A percentile compares a stretch with the other conserved stretches of the same genome.
Evolutionary conservation across 164 flowering plant genomes (phyloP).

Genomic region (Magnolia sinica): DNA sequence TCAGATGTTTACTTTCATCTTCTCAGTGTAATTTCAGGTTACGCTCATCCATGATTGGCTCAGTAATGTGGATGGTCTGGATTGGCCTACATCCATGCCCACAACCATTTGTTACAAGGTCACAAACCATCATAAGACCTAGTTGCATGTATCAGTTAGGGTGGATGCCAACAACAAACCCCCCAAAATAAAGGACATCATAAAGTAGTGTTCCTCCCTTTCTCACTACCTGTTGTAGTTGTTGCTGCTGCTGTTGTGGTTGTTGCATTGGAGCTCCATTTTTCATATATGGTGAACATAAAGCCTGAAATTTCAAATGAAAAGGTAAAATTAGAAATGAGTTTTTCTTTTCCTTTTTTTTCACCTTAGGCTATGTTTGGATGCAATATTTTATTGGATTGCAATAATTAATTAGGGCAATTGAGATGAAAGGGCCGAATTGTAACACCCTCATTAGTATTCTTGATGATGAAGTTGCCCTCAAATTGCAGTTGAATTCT

Average conservation of each 20-base stretch:
- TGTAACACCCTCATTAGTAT: no score
- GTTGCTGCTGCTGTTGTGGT: slow-evolving; percentile 5
- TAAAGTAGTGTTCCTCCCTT: neutral
- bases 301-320: slow-evolving; percentile 32
- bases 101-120: neutral
- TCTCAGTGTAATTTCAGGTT: neutral
- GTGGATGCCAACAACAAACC: no score
- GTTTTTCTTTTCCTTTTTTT: neutral
- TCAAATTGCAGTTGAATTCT: neutral
- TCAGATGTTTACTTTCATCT: neutral
- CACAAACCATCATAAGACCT: neutral
- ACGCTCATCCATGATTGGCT: neutral
- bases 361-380: neutral
- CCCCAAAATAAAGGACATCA: neutral
- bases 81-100: neutral
- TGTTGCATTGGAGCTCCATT: slow-evolving; percentile 55
- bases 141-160: no score
- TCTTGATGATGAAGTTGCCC: neutral
- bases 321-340: slow-evolving; percentile 6
- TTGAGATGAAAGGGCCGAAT: no score
- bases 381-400: neutral
- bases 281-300: slow-evolving; percentile 71
- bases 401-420: no score
- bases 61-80: no score
- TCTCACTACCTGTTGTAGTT: slow-evolving; percentile 35